Evolutionary conservation across 495 filamentous ascomycete genomes (phyloP), one percentile per base, ranked within the genome.

Genomic region (Penicillium salamii): DNA sequence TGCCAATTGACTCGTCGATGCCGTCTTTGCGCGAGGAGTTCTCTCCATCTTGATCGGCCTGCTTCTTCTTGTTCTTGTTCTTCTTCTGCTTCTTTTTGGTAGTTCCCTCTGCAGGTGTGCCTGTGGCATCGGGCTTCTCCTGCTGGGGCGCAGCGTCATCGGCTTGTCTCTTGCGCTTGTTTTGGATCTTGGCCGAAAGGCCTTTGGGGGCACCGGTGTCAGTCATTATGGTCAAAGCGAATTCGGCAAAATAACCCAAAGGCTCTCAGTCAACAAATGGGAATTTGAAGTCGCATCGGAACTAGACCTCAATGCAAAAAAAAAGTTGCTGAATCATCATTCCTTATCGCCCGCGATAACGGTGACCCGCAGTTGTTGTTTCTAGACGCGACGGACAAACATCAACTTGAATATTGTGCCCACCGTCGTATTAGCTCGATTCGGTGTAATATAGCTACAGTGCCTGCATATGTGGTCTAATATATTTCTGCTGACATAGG

Each of bases 1-100:
- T 78, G 21, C 82, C 81, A 63, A 97, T 89, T 0, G 86, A 84
- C 53, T 79, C 79, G 66, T 97, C 92, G 47, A 96, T 68, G n/a
- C 83, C 81, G n/a, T 67, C 65, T 44, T 76, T 70, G n/a, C 74
- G 77, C 34, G 82, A 64, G 35, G 80, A 55, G 49, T 85, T 76
- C 34, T 82, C 62, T 35, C 80, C 74, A 42, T 81, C 78, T 14
- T 85, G 70, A 11, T 76, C 68, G 1, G 66, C 46, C 33, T 68
- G 67, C 45, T 77, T 76, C 46, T 71, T 70, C 58, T 83, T 69
- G 57, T 83, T 85, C 41, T 70, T 77, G 39, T 76, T 68, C 62
- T 76, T 72, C 61, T 76, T 72, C 66, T 71, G 73, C 57, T 71
- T 67, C 64, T 71, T 71, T 44, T 71, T 72, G 50, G 45, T 69